A percentile compares a stretch with the other conserved stretches of the same genome.
Conservation (phyloP, 768 basidiomycete species). For the Daedaleopsis nitida region DNA sequence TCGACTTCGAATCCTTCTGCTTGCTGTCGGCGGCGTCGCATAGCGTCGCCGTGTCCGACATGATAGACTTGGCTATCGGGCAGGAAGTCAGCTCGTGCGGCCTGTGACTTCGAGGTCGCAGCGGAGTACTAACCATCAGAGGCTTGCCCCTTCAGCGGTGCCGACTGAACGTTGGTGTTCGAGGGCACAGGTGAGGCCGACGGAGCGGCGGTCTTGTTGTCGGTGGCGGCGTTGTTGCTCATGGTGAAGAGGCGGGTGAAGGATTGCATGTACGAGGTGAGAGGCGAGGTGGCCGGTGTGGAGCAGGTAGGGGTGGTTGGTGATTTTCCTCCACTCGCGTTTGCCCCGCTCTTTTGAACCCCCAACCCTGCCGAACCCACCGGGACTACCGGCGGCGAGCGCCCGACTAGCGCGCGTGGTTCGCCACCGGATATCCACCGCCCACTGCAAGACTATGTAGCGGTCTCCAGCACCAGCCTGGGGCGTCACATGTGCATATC, state of each 20-base stretch:
- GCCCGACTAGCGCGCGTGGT: too few species aligned
- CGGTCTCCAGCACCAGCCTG: too few species aligned
- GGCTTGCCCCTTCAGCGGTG: background rate
- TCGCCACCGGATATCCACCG: too few species aligned
- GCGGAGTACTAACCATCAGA: background rate
- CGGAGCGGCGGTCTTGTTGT: background rate
- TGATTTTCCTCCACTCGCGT: too few species aligned
- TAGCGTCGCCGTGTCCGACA: background rate
- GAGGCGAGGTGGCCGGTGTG: too few species aligned
- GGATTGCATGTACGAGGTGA: background rate
- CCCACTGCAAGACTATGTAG: too few species aligned
- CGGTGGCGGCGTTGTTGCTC: conserved; percentile 2
- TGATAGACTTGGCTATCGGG: conserved; percentile 1
- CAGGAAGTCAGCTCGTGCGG: background rate
- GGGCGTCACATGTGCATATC: too few species aligned
- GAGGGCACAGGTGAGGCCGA: background rate
- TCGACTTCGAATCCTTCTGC: background rate
- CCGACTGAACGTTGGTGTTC: background rate
- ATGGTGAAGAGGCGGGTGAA: background rate
- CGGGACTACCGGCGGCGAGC: too few species aligned
- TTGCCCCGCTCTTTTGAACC: too few species aligned
- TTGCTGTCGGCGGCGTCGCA: conserved; percentile 2
- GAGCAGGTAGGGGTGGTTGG: too few species aligned
- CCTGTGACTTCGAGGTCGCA: too few species aligned
- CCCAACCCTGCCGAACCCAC: too few species aligned